Percentiles rank a stretch among this genome's conserved stretches.
Evolutionary conservation across 2,329 filamentous ascomycete species (phyloP).

Genomic region (Bisporella sp.): DNA sequence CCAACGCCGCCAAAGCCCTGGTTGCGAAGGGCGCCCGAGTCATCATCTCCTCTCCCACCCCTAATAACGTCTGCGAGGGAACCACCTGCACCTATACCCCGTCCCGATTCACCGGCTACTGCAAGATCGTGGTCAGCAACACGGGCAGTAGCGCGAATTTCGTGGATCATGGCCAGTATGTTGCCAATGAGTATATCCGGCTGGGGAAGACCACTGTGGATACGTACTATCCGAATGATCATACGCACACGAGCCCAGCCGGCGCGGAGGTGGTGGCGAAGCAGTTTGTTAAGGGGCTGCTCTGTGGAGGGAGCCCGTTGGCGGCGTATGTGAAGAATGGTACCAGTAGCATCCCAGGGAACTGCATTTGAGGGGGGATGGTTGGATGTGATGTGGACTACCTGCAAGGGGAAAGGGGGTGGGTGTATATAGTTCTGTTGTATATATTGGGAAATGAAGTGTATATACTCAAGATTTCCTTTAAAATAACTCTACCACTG

Average conservation of each 20-base stretch:
- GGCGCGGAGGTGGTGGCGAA: conserved; percentile 47
- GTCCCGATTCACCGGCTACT: conserved; percentile 51
- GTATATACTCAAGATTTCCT: too few species aligned
- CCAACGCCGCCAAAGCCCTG: conserved; percentile 20
- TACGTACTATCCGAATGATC: conserved; percentile 46
- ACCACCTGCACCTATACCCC: conserved; percentile 40
- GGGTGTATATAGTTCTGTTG: too few species aligned
- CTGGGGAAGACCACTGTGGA: conserved; percentile 42
- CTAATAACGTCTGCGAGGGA: conserved; percentile 56
- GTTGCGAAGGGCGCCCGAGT: conserved; percentile 51
- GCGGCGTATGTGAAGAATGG: conserved; percentile 21
- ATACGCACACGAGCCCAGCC: conserved; percentile 51
- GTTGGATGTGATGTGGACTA: too few species aligned
- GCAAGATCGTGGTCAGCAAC: conserved; percentile 35
- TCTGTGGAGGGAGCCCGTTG: conserved; percentile 18
- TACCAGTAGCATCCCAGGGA: conserved; percentile 19
- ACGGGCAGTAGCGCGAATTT: conserved; percentile 35
- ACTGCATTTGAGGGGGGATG: conserved; percentile 12
- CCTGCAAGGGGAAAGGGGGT: too few species aligned
- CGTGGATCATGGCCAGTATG: conserved; percentile 51
- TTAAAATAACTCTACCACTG: too few species aligned
- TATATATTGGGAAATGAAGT: too few species aligned
- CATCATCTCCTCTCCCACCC: conserved; percentile 52
- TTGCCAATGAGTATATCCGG: conserved; percentile 40
- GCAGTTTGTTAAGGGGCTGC: conserved; percentile 48